Evolutionary conservation across 371 early-diverging fungal genomes (phyloP).

Genomic region (Mucor indicus): DNA sequence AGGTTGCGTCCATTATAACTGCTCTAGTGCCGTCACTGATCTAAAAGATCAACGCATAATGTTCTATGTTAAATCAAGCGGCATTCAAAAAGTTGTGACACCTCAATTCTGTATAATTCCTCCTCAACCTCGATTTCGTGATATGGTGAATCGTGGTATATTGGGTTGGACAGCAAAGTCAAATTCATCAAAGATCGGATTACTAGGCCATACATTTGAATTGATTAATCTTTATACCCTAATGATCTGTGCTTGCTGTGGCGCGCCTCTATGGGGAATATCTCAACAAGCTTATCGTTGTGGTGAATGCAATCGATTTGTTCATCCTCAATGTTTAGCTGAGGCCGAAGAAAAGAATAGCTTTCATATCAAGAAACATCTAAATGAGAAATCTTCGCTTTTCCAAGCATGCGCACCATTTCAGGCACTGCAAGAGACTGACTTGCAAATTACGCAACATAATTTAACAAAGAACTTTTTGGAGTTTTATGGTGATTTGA

Average conservation of each 20-base stretch:
- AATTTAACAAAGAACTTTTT: constrained; percentile 13
- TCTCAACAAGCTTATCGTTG: constrained; percentile 57
- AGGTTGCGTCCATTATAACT: constrained; percentile 38
- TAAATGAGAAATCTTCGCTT: neutral
- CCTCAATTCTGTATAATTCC: constrained; percentile 42
- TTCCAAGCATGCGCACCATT: constrained; percentile 30
- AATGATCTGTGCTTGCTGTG: constrained; percentile 50
- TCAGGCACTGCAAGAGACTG: constrained; percentile 28
- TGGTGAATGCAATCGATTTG: constrained; percentile 45
- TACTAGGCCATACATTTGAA: constrained; percentile 47
- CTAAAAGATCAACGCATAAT: constrained; percentile 34
- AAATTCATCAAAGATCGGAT: constrained; percentile 7
- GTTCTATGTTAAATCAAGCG: constrained; percentile 42
- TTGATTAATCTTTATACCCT: constrained; percentile 56
- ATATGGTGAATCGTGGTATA: constrained; percentile 9
- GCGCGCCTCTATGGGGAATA: constrained; percentile 56
- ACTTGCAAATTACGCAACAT: constrained; percentile 21
- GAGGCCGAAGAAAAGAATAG: constrained; percentile 8
- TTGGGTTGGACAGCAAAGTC: constrained; percentile 15
- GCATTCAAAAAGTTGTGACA: constrained; percentile 44
- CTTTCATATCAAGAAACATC: neutral
- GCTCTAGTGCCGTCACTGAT: constrained; percentile 20
- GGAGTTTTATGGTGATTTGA: constrained; percentile 23
- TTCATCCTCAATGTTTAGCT: constrained; percentile 46
- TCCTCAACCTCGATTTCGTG: constrained; percentile 20